Conservation (phyloP, 495 filamentous ascomycete genomes). For the Collariella sp. region DNA sequence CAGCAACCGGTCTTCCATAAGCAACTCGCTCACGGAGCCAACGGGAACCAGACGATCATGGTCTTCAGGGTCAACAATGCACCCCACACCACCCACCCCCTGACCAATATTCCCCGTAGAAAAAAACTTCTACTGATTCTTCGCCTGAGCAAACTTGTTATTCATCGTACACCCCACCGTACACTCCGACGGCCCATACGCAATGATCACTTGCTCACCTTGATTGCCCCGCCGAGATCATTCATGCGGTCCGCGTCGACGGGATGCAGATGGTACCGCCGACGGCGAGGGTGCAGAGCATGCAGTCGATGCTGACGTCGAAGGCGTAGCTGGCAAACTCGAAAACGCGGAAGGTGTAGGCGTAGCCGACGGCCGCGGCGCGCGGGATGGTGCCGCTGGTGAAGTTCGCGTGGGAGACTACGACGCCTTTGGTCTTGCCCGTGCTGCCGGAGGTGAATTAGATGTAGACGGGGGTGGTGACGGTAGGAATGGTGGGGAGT, state of each 20-base stretch:
- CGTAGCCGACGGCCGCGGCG: constrained; percentile 33
- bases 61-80: constrained; percentile 53
- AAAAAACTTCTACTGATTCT: constrained; percentile 11
- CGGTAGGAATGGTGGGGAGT: constrained; percentile 22
- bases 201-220: constrained; percentile 39
- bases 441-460: constrained; percentile 44
- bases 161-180: constrained; percentile 42
- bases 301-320: constrained; percentile 44
- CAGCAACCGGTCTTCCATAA: constrained; percentile 52
- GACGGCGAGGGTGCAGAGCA: constrained; percentile 39
- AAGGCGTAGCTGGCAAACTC: constrained; percentile 48
- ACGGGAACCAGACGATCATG: constrained; percentile 51
- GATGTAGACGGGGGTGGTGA: constrained; percentile 31
- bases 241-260: constrained; percentile 41
- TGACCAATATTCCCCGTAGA: constrained; percentile 33
- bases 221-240: constrained; percentile 34
- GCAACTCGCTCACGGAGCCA: constrained; percentile 69
- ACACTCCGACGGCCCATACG: constrained; percentile 51
- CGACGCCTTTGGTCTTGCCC: constrained; percentile 40
- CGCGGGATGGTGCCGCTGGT: constrained; percentile 36
- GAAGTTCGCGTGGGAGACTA: constrained; percentile 36
- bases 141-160: constrained; percentile 26
- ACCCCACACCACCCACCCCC: constrained; percentile 38
- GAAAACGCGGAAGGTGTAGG: constrained; percentile 32
- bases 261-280: constrained; percentile 61